Base-by-base conservation (phyloP, 345 rosid genomes). In the Lepidium didymum region DNA sequence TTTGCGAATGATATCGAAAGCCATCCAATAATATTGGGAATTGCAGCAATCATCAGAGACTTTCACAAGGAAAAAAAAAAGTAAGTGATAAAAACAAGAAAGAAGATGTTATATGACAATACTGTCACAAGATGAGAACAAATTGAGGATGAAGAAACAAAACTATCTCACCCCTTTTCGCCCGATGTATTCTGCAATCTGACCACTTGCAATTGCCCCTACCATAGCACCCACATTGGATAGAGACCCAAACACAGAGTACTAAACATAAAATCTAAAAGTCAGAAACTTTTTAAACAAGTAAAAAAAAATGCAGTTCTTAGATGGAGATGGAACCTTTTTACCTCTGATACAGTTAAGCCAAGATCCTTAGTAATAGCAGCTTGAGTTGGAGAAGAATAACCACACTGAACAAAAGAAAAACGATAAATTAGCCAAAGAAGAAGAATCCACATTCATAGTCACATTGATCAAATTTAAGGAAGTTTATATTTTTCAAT, bases 181-280 rank as follows among this genome's bases (percentile, higher is more conserved):
- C 1, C 97, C 96, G 14, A 94, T 78, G 67, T 91, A 87, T 74
- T 91, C 97, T 0, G 99, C 75, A 62, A 91, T 91, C 84, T 94
- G 99, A 78, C 97, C 97, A 50, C 96, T 89, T 41, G 96, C 85
- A 62, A 94, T 88, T 16, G 99, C 99, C 38, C 97, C 99, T 65
- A 94, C 86, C 99, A 89, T 91, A 68, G 96, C 99, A 56, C 96
- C 99, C 79, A 94, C 97, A 81, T 93, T 93, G 21, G 97, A 93
- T 10, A 94, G 70, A 37, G 99, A 94, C 53, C 95, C 99, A 64
- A 94, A 94, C 35, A 82, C 54, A 62, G 99, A 93, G 66, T 50
- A 94, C 99, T 94, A 83, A 68, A 67, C 50, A 52, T 35, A 18
- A 57, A 45, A 63, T 56, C 70, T 8, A 15, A 31, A 31, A 55